Base-by-base conservation (phyloP, 352 stramenopile species). In the Aphanomyces astaci region DNA sequence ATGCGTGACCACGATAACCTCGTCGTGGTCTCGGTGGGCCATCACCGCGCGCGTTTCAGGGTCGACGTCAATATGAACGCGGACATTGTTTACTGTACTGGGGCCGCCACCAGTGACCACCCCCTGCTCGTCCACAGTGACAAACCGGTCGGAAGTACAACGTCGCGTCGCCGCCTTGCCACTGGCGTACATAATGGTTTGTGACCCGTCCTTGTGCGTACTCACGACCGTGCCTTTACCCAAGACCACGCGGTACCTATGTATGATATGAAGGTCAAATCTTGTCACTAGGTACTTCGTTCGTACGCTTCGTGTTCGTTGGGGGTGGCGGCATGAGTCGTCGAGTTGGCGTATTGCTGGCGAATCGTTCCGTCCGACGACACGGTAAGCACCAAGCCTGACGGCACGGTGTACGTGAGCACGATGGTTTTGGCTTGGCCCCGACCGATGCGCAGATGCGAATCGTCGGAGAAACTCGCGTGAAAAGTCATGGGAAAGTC, bases 1-100 rank as follows among this genome's bases (percentile, higher is more conserved):
- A 52, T 83, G 76, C 2, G 81, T 89, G n/a, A 85, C 78, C 63
- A 89, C 64, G 1, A 91, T 73, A 4, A 82, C 78, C 7, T 82
- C 82, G 30, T 76, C 78, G 2, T 69, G n/a, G n/a, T n/a, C 31
- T 5, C 76, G 78, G 40, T 49, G 67, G 43, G 89, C 83, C 0
- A 92, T 76, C 9, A 90, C 56, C 0, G 84, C 78, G 43, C 89
- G 86, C 2, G 82, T 90, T 53, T 88, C 80, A 2, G 81, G 81
- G 54, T 92, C 84, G 4, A 92, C 80, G 2, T 76, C 75, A 24
- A 68, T 19, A 24, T 51, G 19, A 33, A 68, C 49, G 10, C 19
- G 31, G 80, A 77, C 10, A 54, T 22, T 3, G 55, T 28, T 17
- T 64, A 68, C 15, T 15, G 9, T 11, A 4, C 22, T n/a, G 17